Evolutionary conservation across 495 filamentous ascomycete species (phyloP).

Genomic region (Penicillium diatomitis): DNA sequence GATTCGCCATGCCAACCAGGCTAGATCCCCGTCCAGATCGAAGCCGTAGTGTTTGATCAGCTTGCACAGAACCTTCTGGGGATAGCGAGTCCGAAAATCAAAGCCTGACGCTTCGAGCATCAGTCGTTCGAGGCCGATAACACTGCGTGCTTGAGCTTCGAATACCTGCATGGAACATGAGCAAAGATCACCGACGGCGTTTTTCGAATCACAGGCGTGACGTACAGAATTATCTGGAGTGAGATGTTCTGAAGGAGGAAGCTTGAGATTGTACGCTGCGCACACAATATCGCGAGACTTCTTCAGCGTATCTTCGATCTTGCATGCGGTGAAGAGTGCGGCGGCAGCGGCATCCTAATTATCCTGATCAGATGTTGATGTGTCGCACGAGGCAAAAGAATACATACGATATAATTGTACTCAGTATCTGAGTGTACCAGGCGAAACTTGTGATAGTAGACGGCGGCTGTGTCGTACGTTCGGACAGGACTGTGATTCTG

Average conservation of each 20-base stretch:
- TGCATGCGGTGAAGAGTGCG: conserved; percentile 84
- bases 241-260: conserved; percentile 59
- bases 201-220: neutral
- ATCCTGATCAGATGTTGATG: neutral
- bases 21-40: conserved; percentile 43
- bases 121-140: conserved; percentile 81
- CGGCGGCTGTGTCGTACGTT: conserved; percentile 74
- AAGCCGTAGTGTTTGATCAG: conserved; percentile 47
- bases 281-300: conserved; percentile 91
- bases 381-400: neutral
- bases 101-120: conserved; percentile 92
- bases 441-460: conserved; percentile 85
- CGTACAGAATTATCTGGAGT: conserved; percentile 73
- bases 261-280: conserved; percentile 77
- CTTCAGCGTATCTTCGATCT: conserved; percentile 95
- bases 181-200: neutral
- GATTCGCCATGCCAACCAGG: conserved; percentile 64
- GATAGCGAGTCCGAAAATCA: conserved; percentile 86
- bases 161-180: conserved; percentile 49
- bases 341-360: conserved; percentile 74
- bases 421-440: conserved; percentile 66
- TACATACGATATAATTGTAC: conserved; percentile 47
- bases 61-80: conserved; percentile 75
- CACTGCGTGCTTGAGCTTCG: conserved; percentile 61
- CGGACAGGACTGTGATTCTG: conserved; percentile 52